Base-by-base conservation (phyloP, 2,329 filamentous ascomycete genomes). In the Chrysoporthe deuterocubensis region DNA sequence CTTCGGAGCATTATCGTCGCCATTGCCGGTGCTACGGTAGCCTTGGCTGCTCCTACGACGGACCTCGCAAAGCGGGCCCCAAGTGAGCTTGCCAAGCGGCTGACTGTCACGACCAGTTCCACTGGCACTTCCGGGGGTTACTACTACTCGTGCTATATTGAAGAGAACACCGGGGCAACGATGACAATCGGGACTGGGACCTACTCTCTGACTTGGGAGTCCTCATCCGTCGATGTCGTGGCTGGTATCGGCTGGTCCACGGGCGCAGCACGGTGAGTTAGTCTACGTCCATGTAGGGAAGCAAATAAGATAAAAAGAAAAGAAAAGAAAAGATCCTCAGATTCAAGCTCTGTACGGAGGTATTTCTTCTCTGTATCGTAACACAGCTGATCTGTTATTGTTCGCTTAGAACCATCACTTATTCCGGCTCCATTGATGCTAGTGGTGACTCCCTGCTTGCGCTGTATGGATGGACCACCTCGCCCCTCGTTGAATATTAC, bases 401-500 rank as follows among this genome's bases (percentile, higher is more conserved):
- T 21, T 48, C 18, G 4, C 40, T 16, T n/a, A 65, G 56, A 4
- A 63, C 60, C 42, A 58, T 67, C 46, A 58, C n/a, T n/a, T 63
- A 67, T 52, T 42, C 52, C 4, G 60, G 59, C n/a, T 67, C 65
- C 34, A 50, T 67, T 52, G 43, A 37, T 21, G 59, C 60, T 16
- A 59, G 13, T 43, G 65, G 59, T 34, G 60, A 67, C 50, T 63
- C 59, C 16, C 60, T 67, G 16, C 43, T 67, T 40, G 65, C 65
- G 3, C 65, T 66, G 58, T 78, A 78, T 71, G 76, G 76, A 65
- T 78, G 76, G 76, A 77, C 75, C 40, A 73, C 68, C 63, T 75
- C 71, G 71, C 76, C 76, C 4, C 73, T 78, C 34, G 73, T 75
- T 37, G 74, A 75, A 65, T 75, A 74, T 70, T 75, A 75, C 62